Base-by-base conservation (phyloP, 371 early-diverging fungal genomes). In the Mortierella sp. region DNA sequence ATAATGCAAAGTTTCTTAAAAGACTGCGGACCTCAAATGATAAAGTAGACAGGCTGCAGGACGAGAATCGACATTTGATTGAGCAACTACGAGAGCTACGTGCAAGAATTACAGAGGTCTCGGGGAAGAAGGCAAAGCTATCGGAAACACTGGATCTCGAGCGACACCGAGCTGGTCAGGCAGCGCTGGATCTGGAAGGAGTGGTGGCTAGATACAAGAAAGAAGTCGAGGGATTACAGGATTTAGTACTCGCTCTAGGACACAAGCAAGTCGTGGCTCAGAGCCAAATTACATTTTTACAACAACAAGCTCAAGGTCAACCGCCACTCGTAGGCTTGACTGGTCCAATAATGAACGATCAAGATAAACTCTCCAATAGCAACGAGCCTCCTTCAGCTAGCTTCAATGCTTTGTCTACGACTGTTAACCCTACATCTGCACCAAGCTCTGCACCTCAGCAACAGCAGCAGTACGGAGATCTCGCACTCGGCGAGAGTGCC, bases 1-100 rank as follows among this genome's bases (percentile, higher is more conserved):
- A 77, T 43, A 72, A 77, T 26, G 72, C 77, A n/a, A 72, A 68
- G 35, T 72, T 68, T 45, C 34, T 72, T 61, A 77, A 72, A 45
- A 68, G 77, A 26, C 43, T 77, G 12, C 54, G 65, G 23, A 64
- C 60, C 17, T 64, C 61, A 9, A 65, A 60, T 4, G 68, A 72
- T 43, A 60, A 68, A 47, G 57, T 72, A 4, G 77, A 72, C 8
- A 42, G 56, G 28, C 43, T 77, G 22, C 77, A 77, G 66, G 65
- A 65, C 22, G 77, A 77, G 43, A 77, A 77, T 51, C 77, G 72
- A 4, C 49, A 68, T 29, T 49, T 77, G 49, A 72, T 77, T 47
- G 72, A 72, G 26, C 77, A 77, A 47, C 34, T 77, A 8, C 55
- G 68, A 1, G 77, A 72, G 22, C 42, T 71, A 28, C 72, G 77